These are phyloP conservation scores for Suillus decipiens DNA, from an alignment of 768 basidiomycete species.

Conservation along the genomic window DNA sequence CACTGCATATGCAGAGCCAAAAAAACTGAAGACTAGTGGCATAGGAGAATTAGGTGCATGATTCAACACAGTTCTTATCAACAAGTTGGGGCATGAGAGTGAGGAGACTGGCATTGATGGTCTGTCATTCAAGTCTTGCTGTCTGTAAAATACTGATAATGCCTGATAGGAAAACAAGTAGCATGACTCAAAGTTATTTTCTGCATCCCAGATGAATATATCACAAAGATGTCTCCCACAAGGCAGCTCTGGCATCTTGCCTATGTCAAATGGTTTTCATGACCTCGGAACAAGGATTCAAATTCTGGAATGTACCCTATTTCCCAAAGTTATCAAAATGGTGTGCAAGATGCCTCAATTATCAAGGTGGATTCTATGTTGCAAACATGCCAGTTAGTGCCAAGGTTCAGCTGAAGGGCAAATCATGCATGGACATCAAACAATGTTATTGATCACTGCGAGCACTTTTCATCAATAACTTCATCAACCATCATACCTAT, in stretches of 20 bases:
- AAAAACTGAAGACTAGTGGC: neutral
- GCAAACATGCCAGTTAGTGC: neutral
- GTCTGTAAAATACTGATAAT: neutral
- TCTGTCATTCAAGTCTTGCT: neutral
- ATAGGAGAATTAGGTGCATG: neutral
- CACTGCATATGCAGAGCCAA: neutral
- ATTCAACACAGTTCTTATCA: neutral
- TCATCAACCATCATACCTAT: neutral
- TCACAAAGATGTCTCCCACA: neutral
- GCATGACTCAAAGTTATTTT: neutral
- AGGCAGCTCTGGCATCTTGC: neutral
- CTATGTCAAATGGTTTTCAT: neutral
- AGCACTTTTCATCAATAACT: neutral
- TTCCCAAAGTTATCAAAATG: neutral
- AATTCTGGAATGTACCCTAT: neutral
- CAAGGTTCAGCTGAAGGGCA: neutral
- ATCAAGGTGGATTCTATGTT: neutral
- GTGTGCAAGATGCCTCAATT: neutral
- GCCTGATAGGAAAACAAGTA: neutral
- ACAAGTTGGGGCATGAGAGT: neutral
- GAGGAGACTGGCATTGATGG: neutral
- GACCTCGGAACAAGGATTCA: neutral
- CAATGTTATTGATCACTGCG: neutral
- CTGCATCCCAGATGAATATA: neutral
- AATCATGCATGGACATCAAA: neutral